Evolutionary conservation across 495 filamentous ascomycete genomes (phyloP).

Genomic region (Penicillium angulare): DNA sequence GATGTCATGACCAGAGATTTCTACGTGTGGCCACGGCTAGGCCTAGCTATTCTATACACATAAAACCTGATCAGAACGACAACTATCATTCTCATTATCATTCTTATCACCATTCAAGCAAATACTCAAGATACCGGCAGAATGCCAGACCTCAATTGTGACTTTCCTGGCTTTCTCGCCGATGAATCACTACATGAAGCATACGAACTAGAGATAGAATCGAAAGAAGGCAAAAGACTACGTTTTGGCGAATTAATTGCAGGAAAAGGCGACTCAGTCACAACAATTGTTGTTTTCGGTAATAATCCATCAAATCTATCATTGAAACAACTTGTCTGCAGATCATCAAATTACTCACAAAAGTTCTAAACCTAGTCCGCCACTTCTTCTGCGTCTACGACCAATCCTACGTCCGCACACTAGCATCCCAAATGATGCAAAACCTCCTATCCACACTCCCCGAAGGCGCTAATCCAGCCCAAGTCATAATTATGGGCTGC

Average conservation of each 20-base stretch:
- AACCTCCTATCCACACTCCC: conserved; percentile 19
- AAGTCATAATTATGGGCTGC: conserved; percentile 29
- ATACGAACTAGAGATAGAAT: conserved; percentile 23
- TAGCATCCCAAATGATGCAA: conserved; percentile 16
- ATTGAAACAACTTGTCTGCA: too few relatives aligned
- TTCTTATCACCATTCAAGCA: background rate
- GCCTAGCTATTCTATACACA: background rate
- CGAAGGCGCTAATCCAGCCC: conserved; percentile 11
- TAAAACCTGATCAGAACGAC: background rate
- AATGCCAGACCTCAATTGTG: background rate
- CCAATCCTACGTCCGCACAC: conserved; percentile 24
- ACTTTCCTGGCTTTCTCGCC: conserved; percentile 1
- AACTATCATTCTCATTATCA: background rate
- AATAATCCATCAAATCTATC: too few relatives aligned
- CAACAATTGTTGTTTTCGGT: background rate
- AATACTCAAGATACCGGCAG: background rate
- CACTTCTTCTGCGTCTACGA: conserved; percentile 32
- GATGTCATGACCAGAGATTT: background rate
- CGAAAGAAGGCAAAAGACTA: conserved; percentile 8
- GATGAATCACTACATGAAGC: conserved; percentile 31
- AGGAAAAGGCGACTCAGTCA: background rate
- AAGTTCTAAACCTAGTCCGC: conserved; percentile 14
- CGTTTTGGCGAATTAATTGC: conserved; percentile 16
- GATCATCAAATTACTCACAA: too few relatives aligned
- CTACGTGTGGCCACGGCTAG: background rate